Conservation (phyloP, 805 yeast genomes). For the Torulaspora quercuum region DNA sequence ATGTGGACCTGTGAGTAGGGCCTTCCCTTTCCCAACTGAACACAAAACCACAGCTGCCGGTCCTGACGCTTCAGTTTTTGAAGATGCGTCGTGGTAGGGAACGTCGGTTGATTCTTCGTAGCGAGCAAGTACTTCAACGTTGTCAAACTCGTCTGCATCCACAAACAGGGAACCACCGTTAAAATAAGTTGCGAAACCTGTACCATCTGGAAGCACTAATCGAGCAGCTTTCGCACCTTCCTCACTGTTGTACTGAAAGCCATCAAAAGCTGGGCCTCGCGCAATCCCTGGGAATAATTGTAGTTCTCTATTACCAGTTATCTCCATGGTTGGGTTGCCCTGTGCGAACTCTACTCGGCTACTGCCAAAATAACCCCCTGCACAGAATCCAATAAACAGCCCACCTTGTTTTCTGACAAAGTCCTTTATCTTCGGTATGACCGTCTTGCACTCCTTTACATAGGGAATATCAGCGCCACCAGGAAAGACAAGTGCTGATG, state of each 20-base stretch:
- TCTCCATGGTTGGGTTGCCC: slow-evolving; percentile 68
- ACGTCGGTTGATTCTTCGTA: slow-evolving; percentile 59
- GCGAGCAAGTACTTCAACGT: slow-evolving; percentile 70
- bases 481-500: slow-evolving; percentile 79
- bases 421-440: slow-evolving; percentile 56
- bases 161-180: slow-evolving; percentile 91
- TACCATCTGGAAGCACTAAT: slow-evolving; percentile 41
- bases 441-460: slow-evolving; percentile 68
- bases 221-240: slow-evolving; percentile 64
- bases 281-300: slow-evolving; percentile 77
- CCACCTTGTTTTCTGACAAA: slow-evolving; percentile 80
- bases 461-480: slow-evolving; percentile 97
- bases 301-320: slow-evolving; percentile 80
- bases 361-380: slow-evolving; percentile 89
- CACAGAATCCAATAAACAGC: slow-evolving; percentile 79
- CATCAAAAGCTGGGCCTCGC: slow-evolving; percentile 76
- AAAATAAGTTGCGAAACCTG: slow-evolving; percentile 47
- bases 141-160: slow-evolving; percentile 57
- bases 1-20: slow-evolving; percentile 78
- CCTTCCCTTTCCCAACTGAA: slow-evolving; percentile 65
- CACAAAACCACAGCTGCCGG: slow-evolving; percentile 73
- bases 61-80: slow-evolving; percentile 23
- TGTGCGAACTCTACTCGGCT: slow-evolving; percentile 77
- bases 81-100: slow-evolving; percentile 27
- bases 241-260: slow-evolving; percentile 76